Percentiles rank a stretch among this genome's conserved stretches.
Evolutionary conservation across 2,329 filamentous ascomycete genomes (phyloP).

Genomic region (Dactylonectria macrodidyma): DNA sequence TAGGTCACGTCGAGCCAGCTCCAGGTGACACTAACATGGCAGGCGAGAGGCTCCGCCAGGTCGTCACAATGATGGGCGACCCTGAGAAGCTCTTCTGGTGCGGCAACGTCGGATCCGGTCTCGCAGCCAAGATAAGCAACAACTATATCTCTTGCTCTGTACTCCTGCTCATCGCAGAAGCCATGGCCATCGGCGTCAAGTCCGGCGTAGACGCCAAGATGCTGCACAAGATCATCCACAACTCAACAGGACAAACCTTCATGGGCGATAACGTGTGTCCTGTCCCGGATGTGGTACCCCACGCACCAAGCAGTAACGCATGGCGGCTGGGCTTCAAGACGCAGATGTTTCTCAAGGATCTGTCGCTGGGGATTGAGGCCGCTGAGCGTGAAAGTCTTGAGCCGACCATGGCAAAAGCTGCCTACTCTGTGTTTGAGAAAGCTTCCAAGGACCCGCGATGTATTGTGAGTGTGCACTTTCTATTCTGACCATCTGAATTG

Average conservation of each 20-base stretch:
- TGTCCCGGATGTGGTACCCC: conserved; percentile 9
- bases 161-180: conserved; percentile 11
- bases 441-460: conserved; percentile 18
- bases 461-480: conserved; percentile 6
- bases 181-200: conserved; percentile 23
- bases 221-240: conserved; percentile 29
- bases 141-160: conserved; percentile 22
- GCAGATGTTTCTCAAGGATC: conserved; percentile 13
- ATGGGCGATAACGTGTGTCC: conserved; percentile 21
- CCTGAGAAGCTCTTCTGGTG: conserved; percentile 20
- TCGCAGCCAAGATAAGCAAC: conserved; percentile 21
- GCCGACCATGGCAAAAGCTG: conserved; percentile 21
- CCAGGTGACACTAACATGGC: neutral
- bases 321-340: conserved; percentile 22
- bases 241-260: conserved; percentile 29
- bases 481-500: no score
- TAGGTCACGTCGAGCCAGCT: conserved; percentile 6
- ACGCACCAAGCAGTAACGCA: conserved; percentile 19
- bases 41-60: neutral
- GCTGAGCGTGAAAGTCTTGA: neutral
- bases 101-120: conserved; percentile 7
- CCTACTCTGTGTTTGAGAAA: conserved; percentile 14
- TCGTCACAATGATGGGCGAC: conserved; percentile 15
- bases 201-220: conserved; percentile 10
- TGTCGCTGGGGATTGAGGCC: conserved; percentile 20